Conservation (phyloP, 2,329 filamentous ascomycete genomes). For the Venturia aucupariae region DNA sequence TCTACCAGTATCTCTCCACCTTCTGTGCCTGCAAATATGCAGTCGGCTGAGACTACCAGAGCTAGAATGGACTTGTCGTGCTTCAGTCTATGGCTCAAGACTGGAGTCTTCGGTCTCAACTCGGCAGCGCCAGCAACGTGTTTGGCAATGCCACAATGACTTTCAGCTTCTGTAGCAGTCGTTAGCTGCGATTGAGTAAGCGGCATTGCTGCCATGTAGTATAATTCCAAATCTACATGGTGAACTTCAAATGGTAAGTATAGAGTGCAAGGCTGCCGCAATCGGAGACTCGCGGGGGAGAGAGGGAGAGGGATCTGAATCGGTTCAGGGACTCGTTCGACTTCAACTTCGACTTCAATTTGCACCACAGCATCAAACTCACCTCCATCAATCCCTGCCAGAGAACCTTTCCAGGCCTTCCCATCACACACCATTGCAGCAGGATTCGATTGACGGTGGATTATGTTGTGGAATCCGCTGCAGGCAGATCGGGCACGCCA, state of each 20-base stretch:
- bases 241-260: not conserved
- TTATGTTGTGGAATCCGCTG: not conserved
- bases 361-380: not conserved
- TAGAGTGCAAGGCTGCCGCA: not conserved
- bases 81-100: conserved; percentile 61
- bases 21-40: conserved; percentile 86
- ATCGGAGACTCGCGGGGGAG: conserved; percentile 11
- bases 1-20: conserved; percentile 77
- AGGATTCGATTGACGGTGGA: not conserved
- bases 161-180: not conserved
- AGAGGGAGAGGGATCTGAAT: not conserved
- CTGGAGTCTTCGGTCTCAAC: conserved; percentile 1
- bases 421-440: conserved; percentile 5
- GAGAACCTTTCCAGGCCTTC: conserved; percentile 8
- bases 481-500: not conserved
- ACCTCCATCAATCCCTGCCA: not conserved
- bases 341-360: not conserved
- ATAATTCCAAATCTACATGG: not conserved
- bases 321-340: not conserved
- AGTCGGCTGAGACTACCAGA: conserved; percentile 68
- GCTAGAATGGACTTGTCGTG: conserved; percentile 74
- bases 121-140: not conserved
- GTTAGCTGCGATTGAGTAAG: not conserved
- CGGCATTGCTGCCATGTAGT: not conserved
- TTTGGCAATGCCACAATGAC: not conserved